A percentile compares a stretch with the other conserved stretches of the same genome.
Evolutionary conservation across 2,329 filamentous ascomycete genomes (phyloP).

Genomic region (Dryadomyces quercus-mongolicae): DNA sequence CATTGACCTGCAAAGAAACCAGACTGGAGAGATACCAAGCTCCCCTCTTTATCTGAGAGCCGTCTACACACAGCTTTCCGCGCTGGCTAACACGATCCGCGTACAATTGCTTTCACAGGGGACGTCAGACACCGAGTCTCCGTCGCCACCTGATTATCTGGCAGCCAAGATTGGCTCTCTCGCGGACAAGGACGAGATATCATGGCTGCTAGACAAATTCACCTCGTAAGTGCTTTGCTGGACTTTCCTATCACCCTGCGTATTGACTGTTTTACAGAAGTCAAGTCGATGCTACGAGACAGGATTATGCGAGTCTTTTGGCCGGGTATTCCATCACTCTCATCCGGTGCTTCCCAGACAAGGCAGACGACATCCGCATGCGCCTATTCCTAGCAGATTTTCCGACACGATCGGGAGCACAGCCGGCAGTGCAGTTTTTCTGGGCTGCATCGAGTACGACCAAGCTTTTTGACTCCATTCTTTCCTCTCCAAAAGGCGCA

Average conservation of each 20-base stretch:
- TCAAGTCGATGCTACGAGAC: slow-evolving; percentile 1
- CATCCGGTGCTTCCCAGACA: slow-evolving; percentile 69
- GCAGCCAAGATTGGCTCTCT: slow-evolving; percentile 55
- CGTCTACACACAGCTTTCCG: slow-evolving; percentile 41
- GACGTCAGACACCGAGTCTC: slow-evolving; percentile 11
- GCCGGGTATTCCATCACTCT: slow-evolving; percentile 81
- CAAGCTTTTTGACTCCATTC: slow-evolving; percentile 23
- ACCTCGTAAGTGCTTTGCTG: slow-evolving; percentile 20
- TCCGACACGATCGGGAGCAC: slow-evolving; percentile 23
- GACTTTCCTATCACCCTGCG: not conserved
- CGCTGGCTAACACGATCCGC: slow-evolving; percentile 38
- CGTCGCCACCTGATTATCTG: slow-evolving; percentile 41
- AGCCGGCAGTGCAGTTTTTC: slow-evolving; percentile 70
- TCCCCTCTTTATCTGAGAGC: slow-evolving; percentile 34
- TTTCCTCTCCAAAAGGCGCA: slow-evolving; percentile 17
- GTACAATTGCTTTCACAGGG: slow-evolving; percentile 24
- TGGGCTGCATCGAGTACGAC: slow-evolving; percentile 53
- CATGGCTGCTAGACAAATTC: slow-evolving; percentile 39
- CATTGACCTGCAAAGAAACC: slow-evolving; percentile 39
- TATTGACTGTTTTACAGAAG: not conserved
- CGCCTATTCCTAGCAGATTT: slow-evolving; percentile 74
- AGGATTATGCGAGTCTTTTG: slow-evolving; percentile 55
- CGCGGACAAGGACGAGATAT: slow-evolving; percentile 64
- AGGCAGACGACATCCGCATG: slow-evolving; percentile 86
- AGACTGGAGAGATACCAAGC: slow-evolving; percentile 18